Evolutionary conservation across 371 early-diverging fungal genomes (phyloP).

Genomic region (Apophysomyces sp.): DNA sequence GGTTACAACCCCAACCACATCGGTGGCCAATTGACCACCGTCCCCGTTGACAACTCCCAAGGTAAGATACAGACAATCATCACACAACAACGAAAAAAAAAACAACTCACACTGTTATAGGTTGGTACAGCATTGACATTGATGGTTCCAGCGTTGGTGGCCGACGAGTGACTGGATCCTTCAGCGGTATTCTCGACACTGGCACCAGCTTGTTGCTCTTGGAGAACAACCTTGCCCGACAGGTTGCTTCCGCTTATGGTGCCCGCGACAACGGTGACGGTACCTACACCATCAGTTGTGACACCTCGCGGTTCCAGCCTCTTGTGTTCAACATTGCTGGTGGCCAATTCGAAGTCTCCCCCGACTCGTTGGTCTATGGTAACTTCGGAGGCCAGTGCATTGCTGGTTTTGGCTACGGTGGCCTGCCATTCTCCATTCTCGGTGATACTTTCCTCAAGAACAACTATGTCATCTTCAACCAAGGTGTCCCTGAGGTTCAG

Average conservation of each 20-base stretch:
- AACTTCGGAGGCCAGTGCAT: constrained; percentile 12
- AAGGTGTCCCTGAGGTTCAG: constrained; percentile 16
- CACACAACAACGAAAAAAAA: not conserved
- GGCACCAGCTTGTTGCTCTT: constrained; percentile 28
- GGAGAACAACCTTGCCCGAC: constrained; percentile 11
- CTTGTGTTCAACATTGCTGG: constrained; percentile 19
- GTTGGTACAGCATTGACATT: constrained; percentile 13
- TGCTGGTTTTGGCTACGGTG: constrained; percentile 26
- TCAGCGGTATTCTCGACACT: constrained; percentile 29
- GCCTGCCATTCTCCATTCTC: constrained; percentile 29
- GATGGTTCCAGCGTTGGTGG: not conserved
- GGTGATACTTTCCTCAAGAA: no score
- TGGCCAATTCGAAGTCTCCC: constrained; percentile 16
- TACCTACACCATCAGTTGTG: constrained; percentile 29
- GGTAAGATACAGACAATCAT: not conserved
- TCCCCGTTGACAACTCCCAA: constrained; percentile 32
- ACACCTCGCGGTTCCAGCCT: constrained; percentile 15
- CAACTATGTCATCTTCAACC: constrained; percentile 33
- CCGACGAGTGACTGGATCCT: constrained; percentile 1
- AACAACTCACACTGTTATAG: not conserved
- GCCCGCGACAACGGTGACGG: constrained; percentile 26
- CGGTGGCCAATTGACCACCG: constrained; percentile 40
- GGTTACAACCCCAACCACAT: constrained; percentile 35
- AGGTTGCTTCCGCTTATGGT: constrained; percentile 14
- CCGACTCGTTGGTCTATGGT: constrained; percentile 20